A percentile compares a stretch with the other conserved stretches of the same genome.
Conservation (phyloP, 177 flowering plant species). For the Vitis hybrid region DNA sequence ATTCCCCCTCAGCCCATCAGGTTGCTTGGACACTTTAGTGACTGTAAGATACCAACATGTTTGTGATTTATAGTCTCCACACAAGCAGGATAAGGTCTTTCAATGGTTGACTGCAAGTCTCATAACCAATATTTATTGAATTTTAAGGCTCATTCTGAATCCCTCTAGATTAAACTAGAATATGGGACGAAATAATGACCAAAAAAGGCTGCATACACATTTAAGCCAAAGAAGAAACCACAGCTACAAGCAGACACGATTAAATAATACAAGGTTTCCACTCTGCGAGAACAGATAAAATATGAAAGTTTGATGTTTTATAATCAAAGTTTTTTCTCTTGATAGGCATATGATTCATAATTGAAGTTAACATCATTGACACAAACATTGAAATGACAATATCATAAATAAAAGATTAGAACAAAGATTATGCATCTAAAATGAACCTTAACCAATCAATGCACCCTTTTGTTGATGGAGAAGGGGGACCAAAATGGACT, state of each 20-base stretch:
- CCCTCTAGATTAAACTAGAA: not conserved
- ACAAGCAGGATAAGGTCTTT: too few relatives aligned
- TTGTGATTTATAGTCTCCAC: too few relatives aligned
- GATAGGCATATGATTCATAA: too few relatives aligned
- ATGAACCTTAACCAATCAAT: not conserved
- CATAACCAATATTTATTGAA: not conserved
- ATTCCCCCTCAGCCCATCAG: too few relatives aligned
- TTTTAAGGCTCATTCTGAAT: not conserved
- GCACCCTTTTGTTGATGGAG: not conserved
- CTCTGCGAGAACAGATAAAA: not conserved
- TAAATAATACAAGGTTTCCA: too few relatives aligned
- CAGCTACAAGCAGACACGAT: not conserved
- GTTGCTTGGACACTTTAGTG: too few relatives aligned
- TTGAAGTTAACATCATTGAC: not conserved
- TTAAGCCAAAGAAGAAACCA: not conserved
- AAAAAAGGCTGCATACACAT: not conserved
- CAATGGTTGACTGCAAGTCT: too few relatives aligned
- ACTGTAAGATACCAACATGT: too few relatives aligned
- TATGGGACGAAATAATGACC: not conserved
- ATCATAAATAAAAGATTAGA: not conserved
- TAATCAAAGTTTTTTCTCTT: too few relatives aligned
- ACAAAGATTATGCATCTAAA: not conserved
- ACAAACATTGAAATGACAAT: not conserved
- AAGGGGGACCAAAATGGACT: not conserved
- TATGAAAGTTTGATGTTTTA: too few relatives aligned